Evolutionary conservation across 495 filamentous ascomycete species (phyloP), one percentile per base, ranked within the genome.

Genomic region (Trichoderma asperelloides): DNA sequence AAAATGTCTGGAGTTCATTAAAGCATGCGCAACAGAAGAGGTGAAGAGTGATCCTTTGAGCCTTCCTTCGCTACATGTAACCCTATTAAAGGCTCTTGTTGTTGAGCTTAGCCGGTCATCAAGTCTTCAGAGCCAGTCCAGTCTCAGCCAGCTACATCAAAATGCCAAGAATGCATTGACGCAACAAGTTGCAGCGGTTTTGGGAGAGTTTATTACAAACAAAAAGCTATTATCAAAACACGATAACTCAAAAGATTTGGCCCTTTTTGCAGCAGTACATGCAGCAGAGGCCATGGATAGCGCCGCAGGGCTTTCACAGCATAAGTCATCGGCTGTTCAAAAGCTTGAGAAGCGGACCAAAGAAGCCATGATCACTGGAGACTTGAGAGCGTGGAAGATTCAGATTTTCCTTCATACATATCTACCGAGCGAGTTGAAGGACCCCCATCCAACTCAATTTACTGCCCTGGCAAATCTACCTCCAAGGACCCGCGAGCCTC

Each of bases 281-380:
- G 64, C 64, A 3, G 37, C 64, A n/a, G 39, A 65, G 40, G n/a
- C 21, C n/a, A n/a, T 49, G n/a, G 40, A 49, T 23, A 23, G 49
- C 13, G 16, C 21, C 11, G 21, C 64, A 11, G 64, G 2, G 40
- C 2, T 64, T 2, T 28, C n/a, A 33, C n/a, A 65, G n/a, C n/a
- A 30, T 51, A 65, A 65, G 41, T 30, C 40, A n/a, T 25, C 13
- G 3, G n/a, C 64, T 8, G 13, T 65, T n/a, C 40, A 25, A 13
- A 65, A 65, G 41, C 64, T 65, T 16, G 64, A 65, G 41, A 49
- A 65, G 64, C 39, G 64, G 18, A 65, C 41, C 39, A 18, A 12
- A 27, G 43, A 65, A 25, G 64, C 64, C 12, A 65, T 65, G 64
- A n/a, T 49, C 15, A 25, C n/a, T 25, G 64, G 64, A 18, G 64